Conservation (phyloP, 768 basidiomycete species). For the Grammothele lineata region DNA sequence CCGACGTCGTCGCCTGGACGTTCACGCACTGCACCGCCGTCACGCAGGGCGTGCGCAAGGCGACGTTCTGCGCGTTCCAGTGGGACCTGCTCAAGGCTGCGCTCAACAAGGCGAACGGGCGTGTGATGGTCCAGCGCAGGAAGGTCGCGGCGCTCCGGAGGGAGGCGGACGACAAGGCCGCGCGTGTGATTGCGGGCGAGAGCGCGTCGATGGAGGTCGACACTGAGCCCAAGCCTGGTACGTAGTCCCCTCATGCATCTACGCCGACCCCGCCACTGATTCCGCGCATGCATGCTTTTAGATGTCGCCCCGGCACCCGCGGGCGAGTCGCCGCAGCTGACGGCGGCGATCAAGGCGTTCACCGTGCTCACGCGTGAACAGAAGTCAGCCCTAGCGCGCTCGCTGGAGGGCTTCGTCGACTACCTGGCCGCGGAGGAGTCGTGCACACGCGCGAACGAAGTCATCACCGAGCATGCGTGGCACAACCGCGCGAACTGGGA, state of each 20-base stretch:
- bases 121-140: constrained; percentile 72
- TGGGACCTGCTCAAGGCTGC: constrained; percentile 86
- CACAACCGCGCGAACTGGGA: constrained; percentile 65
- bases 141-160: constrained; percentile 74
- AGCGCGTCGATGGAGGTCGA: constrained; percentile 61
- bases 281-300: too few species aligned
- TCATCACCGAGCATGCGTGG: constrained; percentile 69
- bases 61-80: constrained; percentile 56
- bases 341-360: constrained; percentile 70
- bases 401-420: constrained; percentile 72
- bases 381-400: constrained; percentile 64
- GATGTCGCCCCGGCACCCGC: constrained; percentile 43
- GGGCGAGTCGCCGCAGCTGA: constrained; percentile 64
- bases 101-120: constrained; percentile 86
- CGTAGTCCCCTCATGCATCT: constrained; percentile 30
- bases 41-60: constrained; percentile 27
- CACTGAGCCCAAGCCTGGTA: constrained; percentile 62
- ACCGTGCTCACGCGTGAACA: constrained; percentile 73
- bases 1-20: constrained; percentile 84
- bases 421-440: constrained; percentile 48
- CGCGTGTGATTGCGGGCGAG: constrained; percentile 63
- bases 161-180: constrained; percentile 85
- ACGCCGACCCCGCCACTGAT: too few species aligned
- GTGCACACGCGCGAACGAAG: constrained; percentile 47
- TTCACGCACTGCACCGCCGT: constrained; percentile 56